A percentile compares a stretch with the other conserved stretches of the same genome.
Evolutionary conservation across 1,284 basidiomycete species (phyloP).

Genomic region (Irpex rosettiformis): DNA sequence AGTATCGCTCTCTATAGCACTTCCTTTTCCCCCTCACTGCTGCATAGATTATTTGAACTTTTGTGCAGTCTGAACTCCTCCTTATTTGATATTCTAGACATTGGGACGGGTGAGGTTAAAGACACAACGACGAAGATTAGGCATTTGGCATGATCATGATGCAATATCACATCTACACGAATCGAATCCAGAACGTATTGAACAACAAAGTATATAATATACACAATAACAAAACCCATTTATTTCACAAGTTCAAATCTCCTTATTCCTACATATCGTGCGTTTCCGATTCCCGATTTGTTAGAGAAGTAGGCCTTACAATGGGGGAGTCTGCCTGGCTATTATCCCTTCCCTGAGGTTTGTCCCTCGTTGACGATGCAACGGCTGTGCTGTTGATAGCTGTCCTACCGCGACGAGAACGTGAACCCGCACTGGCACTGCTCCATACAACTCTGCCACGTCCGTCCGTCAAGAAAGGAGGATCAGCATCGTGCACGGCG

Average conservation of each 20-base stretch:
- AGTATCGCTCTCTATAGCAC: background rate
- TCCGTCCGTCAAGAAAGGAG: conserved; percentile 57
- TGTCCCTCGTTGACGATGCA: background rate
- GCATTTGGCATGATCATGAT: no score
- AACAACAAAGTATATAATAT: background rate
- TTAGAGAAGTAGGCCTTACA: background rate
- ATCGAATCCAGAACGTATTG: background rate
- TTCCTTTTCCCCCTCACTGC: no score
- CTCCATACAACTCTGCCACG: conserved; percentile 59
- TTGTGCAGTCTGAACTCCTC: no score
- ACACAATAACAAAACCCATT: background rate
- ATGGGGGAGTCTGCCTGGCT: background rate
- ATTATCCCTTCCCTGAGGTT: background rate
- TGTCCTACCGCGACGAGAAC: conserved; percentile 4
- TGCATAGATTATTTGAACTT: no score
- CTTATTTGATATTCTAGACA: no score
- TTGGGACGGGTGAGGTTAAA: no score
- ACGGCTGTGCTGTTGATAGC: background rate
- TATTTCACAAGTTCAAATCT: background rate
- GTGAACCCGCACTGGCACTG: conserved; percentile 19
- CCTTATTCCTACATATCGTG: background rate
- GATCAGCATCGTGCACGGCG: conserved; percentile 36
- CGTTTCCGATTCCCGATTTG: background rate
- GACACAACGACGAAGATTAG: no score
- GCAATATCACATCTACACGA: no score